A percentile compares a stretch with the other conserved stretches of the same genome.
These are phyloP conservation scores for Rosa persica DNA, from an alignment of 306 rosid species.

Conservation along the genomic window DNA sequence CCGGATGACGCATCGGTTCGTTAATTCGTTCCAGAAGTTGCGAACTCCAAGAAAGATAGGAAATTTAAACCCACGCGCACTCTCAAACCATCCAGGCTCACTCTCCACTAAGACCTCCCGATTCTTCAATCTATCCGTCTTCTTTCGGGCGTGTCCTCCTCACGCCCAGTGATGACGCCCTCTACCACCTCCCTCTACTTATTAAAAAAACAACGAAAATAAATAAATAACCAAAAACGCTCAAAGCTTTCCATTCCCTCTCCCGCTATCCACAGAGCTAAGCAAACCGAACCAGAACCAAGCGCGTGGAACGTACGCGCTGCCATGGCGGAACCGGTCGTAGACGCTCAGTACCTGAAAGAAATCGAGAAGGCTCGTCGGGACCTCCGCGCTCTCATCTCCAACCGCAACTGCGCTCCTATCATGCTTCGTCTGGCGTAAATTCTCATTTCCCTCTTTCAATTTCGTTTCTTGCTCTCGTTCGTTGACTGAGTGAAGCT, in stretches of 20 bases:
- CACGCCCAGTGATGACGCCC: background rate
- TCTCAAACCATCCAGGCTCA: background rate
- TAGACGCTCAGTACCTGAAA: constrained; percentile 47
- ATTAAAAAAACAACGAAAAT: background rate
- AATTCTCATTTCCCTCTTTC: background rate
- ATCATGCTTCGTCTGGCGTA: constrained; percentile 83
- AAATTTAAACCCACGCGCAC: constrained; percentile 8
- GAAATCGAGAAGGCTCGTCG: constrained; percentile 63
- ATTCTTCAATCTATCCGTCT: background rate
- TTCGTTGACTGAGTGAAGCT: background rate
- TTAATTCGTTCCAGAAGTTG: constrained; percentile 14
- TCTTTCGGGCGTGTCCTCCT: background rate
- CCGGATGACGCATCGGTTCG: background rate
- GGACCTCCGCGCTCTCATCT: constrained; percentile 64
- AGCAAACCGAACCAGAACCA: background rate
- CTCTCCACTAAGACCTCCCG: background rate
- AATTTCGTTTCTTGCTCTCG: background rate
- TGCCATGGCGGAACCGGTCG: constrained; percentile 38
- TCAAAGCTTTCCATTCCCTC: background rate
- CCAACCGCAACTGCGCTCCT: constrained; percentile 56
- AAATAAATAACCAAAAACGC: background rate
- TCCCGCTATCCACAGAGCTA: constrained; percentile 7
- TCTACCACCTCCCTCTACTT: background rate
- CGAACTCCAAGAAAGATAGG: constrained; percentile 22
- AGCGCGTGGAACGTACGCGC: background rate